Base-by-base conservation (phyloP, 1,284 basidiomycete genomes). In the Microbotryum intermedium region DNA sequence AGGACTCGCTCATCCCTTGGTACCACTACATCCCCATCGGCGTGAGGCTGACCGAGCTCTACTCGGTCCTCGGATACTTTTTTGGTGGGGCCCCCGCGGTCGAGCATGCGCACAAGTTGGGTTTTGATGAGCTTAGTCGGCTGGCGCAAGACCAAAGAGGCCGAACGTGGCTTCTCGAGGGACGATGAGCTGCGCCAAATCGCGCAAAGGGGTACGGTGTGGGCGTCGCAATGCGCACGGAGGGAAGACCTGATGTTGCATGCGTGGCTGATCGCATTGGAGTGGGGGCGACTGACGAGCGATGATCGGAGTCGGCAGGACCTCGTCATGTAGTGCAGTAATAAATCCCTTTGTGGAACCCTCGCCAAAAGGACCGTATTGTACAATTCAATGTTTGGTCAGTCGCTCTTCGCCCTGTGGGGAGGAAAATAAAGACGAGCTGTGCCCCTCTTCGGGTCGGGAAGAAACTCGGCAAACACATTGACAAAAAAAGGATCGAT, bases 1-100 rank as follows among this genome's bases (percentile, higher is more conserved):
- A 65, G 44, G 58, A 53, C 30, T 28, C 51, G 2, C 49, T 65
- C 21, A 26, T 65, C 21, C 64, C 64, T 6, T 65, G 61, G 61
- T 63, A 49, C 42, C 64, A 63, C 46, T 65, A 65, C 50, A 25
- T 63, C 9, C 64, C 63, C 4, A 21, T 62, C 28, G 50, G 47
- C 25, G 29, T 59, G 6, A 46, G 63, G 9, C 30, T 55, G 26
- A 49, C 9, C 20, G 63, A 65, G 47, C 11, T 59, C 26, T 59
- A 58, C 44, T 44, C 55, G 42, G 48, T 65, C 43, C 48, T 65
- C 39, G 52, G 51, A 20, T 65, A 65, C 55, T 65, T 65, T 21
- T 62, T 62, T 43, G 53, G 57, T n/a, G 42, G 45, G 23, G 18
- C 21, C 10, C 10, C 21, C 4, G 51, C 42, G 20, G 30, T 55